phyloP scores from a whole-genome alignment of 164 flowering plant species.

The Litsea cubeba region DNA sequence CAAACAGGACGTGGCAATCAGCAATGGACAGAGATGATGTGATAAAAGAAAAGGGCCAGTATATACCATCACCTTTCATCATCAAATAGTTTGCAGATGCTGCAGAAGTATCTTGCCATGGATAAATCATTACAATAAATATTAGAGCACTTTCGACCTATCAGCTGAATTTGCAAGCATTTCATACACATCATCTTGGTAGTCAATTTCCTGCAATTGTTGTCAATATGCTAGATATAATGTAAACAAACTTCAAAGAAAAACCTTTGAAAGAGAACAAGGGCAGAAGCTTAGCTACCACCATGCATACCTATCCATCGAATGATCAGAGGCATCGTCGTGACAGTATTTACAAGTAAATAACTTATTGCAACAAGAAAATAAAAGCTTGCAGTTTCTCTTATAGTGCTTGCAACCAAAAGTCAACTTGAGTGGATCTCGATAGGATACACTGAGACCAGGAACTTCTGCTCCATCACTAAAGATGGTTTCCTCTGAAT shows the following conservation, averaged over 20 bases:
- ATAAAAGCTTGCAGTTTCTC: slow-evolving; percentile 81
- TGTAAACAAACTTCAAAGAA: slow-evolving; percentile 1
- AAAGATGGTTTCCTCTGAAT: slow-evolving; percentile 22
- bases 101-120: slow-evolving; percentile 86
- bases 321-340: slow-evolving; percentile 70
- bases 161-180: slow-evolving; percentile 75
- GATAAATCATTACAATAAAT: slow-evolving; percentile 46
- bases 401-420: slow-evolving; percentile 91
- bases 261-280: neutral
- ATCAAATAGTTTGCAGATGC: slow-evolving; percentile 78
- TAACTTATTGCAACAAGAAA: slow-evolving; percentile 74
- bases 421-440: slow-evolving; percentile 32
- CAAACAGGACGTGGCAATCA: neutral
- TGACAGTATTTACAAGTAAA: slow-evolving; percentile 82
- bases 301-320: slow-evolving; percentile 55
- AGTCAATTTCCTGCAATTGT: slow-evolving; percentile 51
- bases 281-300: neutral
- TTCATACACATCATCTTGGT: slow-evolving; percentile 94
- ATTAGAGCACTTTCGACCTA: slow-evolving; percentile 54
- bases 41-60: neutral
- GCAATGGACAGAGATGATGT: neutral
- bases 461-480: slow-evolving; percentile 37
- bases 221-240: neutral
- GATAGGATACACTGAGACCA: slow-evolving; percentile 70
- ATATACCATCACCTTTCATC: slow-evolving; percentile 58